Evolutionary conservation across 495 filamentous ascomycete species (phyloP).

Genomic region (Aspergillus incahuasiensis): DNA sequence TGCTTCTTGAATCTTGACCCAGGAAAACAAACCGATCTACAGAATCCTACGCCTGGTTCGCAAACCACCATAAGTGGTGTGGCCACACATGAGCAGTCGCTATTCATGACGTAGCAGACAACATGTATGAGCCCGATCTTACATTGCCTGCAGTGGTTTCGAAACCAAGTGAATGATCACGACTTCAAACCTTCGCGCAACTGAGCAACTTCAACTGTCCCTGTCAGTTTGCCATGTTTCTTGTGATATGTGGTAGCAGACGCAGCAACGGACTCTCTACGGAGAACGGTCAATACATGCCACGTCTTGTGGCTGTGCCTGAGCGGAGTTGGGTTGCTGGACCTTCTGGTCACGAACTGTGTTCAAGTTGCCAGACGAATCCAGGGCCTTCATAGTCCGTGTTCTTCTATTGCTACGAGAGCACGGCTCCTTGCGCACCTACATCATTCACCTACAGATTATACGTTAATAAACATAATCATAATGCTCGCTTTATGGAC

Average conservation of each 20-base stretch:
- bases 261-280: conserved; percentile 33
- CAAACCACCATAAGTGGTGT: not conserved
- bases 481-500: not conserved
- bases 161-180: no score
- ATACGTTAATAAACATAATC: no score
- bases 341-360: conserved; percentile 7
- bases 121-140: not conserved
- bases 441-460: no score
- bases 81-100: not conserved
- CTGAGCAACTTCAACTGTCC: conserved; percentile 41
- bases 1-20: no score
- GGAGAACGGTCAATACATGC: conserved; percentile 42
- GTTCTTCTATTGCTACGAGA: conserved; percentile 42
- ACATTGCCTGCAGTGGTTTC: not conserved
- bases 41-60: no score
- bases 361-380: conserved; percentile 40
- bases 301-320: conserved; percentile 45
- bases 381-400: conserved; percentile 53
- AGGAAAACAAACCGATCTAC: no score
- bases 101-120: conserved; percentile 1
- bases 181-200: no score
- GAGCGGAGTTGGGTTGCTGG: conserved; percentile 45
- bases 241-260: conserved; percentile 3
- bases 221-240: conserved; percentile 19
- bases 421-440: conserved; percentile 52